These are phyloP conservation scores for Torulaspora microellipsoides DNA, from an alignment of 805 yeast genomes.

Conservation along the genomic window DNA sequence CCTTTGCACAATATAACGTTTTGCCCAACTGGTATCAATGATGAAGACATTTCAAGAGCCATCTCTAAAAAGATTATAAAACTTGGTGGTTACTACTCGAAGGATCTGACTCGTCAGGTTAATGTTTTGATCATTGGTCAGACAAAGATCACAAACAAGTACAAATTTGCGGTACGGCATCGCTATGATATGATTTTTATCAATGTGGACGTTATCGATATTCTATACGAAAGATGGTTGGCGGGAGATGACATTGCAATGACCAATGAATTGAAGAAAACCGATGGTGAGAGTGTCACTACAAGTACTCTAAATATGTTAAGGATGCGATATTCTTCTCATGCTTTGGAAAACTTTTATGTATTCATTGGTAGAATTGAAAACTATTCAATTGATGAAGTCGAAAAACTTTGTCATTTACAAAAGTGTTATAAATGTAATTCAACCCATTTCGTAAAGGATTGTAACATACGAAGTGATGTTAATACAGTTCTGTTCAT, in stretches of 20 bases:
- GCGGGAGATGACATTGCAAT: constrained; percentile 27
- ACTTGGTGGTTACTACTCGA: constrained; percentile 56
- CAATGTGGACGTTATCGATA: constrained; percentile 15
- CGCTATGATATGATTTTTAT: constrained; percentile 29
- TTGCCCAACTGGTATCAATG: constrained; percentile 52
- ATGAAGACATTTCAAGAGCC: constrained; percentile 38
- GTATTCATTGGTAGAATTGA: constrained; percentile 31
- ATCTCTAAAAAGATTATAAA: constrained; percentile 44
- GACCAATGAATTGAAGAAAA: background rate
- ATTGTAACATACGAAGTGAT: constrained; percentile 10
- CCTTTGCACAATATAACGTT: constrained; percentile 47
- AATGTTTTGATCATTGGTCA: constrained; percentile 57
- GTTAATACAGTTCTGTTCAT: constrained; percentile 23
- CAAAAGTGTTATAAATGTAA: constrained; percentile 18
- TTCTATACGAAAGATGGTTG: constrained; percentile 31
- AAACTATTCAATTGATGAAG: constrained; percentile 3
- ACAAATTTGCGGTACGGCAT: constrained; percentile 26
- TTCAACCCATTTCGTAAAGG: constrained; percentile 18
- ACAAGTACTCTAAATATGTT: constrained; percentile 16
- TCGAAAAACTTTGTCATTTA: constrained; percentile 16
- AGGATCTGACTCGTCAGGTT: constrained; percentile 58
- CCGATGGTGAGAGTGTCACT: background rate
- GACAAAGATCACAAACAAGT: constrained; percentile 32
- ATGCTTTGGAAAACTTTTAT: constrained; percentile 24
- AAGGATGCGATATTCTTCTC: constrained; percentile 14